Base-by-base conservation (phyloP, 768 basidiomycete genomes). In the Tylopilus intermedius region DNA sequence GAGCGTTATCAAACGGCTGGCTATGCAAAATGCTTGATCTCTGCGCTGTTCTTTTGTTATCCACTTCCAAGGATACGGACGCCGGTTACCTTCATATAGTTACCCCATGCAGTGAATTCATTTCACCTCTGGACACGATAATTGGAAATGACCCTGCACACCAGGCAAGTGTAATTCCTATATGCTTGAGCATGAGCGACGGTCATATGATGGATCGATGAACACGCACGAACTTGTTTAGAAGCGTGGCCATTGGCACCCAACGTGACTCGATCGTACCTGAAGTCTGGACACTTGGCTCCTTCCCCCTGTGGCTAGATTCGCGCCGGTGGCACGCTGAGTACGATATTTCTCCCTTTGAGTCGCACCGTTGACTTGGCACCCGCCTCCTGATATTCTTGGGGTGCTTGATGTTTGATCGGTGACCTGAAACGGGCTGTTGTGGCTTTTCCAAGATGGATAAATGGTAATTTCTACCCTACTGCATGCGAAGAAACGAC, bases 91-190 rank as follows among this genome's bases (percentile, higher is more conserved):
- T 44, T 26, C 15, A 50, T 58, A 26, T 39, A 5, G 38, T 46
- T 46, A 27, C 45, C 27, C 27, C n/a, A n/a, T 18, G 4, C 40
- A 38, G 4, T 45, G 29, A 27, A 48, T 38, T 46, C 43, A 27
- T 27, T 29, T 35, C 7, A 5, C 18, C 27, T 50, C 18, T 22
- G 21, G 9, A 35, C 24, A n/a, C 38, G 13, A 35, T 2, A n/a
- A 45, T 29, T 29, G 30, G 21, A 43, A 44, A 37, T 53, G 18
- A 14, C 39, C 27, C 45, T 33, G 18, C 33, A 14, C 15, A 47
- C 60, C 22, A 47, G 46, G 56, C 49, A 32, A 58, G 58, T 59
- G 27, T 22, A 48, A 53, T 35, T 42, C 21, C 30, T 39, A 24
- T 29, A 30, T 33, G 6, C 24, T 26, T 43, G 47, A 44, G 11